Evolutionary conservation across 75 land plant species (phyloP).

Genomic region (Cupressus sempervirens): DNA sequence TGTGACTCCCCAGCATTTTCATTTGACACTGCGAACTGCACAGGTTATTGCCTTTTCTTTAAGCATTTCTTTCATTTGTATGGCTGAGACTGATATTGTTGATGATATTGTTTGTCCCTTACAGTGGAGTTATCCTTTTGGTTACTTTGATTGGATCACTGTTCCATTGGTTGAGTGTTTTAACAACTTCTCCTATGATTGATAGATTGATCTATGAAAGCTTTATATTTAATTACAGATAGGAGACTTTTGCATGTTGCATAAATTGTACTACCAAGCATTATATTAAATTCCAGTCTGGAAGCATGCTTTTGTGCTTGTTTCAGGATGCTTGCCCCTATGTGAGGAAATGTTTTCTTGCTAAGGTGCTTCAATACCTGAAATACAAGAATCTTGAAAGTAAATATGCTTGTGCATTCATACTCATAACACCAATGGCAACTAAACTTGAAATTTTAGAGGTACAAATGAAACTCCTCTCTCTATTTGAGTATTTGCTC

Average conservation of each 20-base stretch:
- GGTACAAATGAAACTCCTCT: constrained; percentile 24
- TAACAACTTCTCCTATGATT: neutral
- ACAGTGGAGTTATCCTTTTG: neutral
- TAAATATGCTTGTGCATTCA: constrained; percentile 84
- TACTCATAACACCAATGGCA: constrained; percentile 30
- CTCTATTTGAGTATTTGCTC: neutral
- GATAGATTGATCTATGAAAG: neutral
- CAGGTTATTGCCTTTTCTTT: constrained; percentile 44
- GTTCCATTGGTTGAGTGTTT: neutral
- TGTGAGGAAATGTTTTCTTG: constrained; percentile 60
- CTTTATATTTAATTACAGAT: neutral
- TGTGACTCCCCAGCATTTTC: constrained; percentile 62
- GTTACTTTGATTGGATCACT: neutral
- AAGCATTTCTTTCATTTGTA: neutral
- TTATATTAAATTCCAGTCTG: neutral
- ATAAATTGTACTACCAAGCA: neutral
- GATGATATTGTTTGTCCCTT: neutral
- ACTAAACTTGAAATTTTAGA: constrained; percentile 47
- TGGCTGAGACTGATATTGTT: neutral
- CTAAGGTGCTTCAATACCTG: constrained; percentile 72
- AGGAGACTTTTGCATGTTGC: neutral
- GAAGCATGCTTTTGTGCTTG: neutral
- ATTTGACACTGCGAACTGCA: constrained; percentile 52
- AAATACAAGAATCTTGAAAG: constrained; percentile 66
- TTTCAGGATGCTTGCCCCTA: constrained; percentile 50